Evolutionary conservation across 2,329 filamentous ascomycete genomes (phyloP), one percentile per base, ranked within the genome.

Genomic region (Byssoonygena ceratinophila): DNA sequence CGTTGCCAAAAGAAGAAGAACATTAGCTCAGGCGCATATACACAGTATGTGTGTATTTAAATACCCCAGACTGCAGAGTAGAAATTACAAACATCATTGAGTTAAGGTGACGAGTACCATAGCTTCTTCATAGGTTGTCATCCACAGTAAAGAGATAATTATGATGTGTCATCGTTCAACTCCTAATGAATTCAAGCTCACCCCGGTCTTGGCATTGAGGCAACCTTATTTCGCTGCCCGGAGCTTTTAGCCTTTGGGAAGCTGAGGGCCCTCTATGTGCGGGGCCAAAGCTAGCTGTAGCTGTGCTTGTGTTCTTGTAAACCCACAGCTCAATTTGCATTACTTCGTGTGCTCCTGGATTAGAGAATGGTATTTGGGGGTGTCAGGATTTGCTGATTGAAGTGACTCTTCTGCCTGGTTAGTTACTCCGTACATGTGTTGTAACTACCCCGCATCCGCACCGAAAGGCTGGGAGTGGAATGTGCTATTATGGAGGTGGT

Each of bases 1-100:
- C 56, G 18, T 57, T 67, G 37, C 65, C 66, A 4, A 18, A 48
- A 4, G 64, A 66, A 53, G 63, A 67, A 51, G 59, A 66, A 46
- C 60, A 66, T 54, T 66, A 51, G 57, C 12, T 23, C 4, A 16
- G 12, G 12, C 16, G 9, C 14, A 23, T 6, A 41, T 7, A 41
- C 3, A 34, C 14, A 12, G 11, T 34, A 12, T 8, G 11, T 3
- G 14, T 8, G 4, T 34, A 20, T 41, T 3, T 23, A 25, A 5
- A 25, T n/a, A 12, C 12, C n/a, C 34, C 9, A n/a, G n/a, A n/a
- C n/a, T n/a, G n/a, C n/a, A n/a, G n/a, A n/a, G n/a, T n/a, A n/a
- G n/a, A n/a, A n/a, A n/a, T n/a, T n/a, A n/a, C n/a, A n/a, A n/a
- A n/a, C n/a, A n/a, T n/a, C n/a, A n/a, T n/a, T n/a, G n/a, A n/a